Percentiles rank a stretch among this genome's conserved stretches.
phyloP scores from a whole-genome alignment of 768 basidiomycete species.

The Suillus spraguei region DNA sequence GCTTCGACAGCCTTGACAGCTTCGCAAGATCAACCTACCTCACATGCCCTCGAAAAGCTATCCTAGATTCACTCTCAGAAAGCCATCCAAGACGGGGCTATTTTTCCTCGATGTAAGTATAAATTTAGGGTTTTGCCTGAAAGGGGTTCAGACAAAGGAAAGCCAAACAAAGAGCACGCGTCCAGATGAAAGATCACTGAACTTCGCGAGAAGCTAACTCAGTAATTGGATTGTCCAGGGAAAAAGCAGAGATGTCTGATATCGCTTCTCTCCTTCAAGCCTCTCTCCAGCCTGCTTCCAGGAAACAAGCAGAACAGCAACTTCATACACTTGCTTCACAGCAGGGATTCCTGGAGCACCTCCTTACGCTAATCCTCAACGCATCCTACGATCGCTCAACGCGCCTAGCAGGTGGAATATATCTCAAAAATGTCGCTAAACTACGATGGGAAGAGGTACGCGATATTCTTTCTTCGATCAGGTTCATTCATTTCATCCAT shows the following conservation, averaged over 20 bases:
- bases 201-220: not conserved
- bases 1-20: too few relatives aligned
- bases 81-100: too few relatives aligned
- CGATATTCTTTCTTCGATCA: constrained; percentile 9
- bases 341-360: constrained; percentile 75
- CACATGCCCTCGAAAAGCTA: too few relatives aligned
- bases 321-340: constrained; percentile 70
- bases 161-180: constrained; percentile 17
- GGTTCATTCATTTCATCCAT: constrained; percentile 10
- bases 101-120: too few relatives aligned
- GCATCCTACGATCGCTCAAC: constrained; percentile 64
- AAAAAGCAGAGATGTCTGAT: constrained; percentile 53
- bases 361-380: constrained; percentile 79
- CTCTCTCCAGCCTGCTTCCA: constrained; percentile 65
- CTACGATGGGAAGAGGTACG: constrained; percentile 86
- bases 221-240: not conserved
- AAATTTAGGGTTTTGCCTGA: not conserved
- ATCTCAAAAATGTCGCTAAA: constrained; percentile 91
- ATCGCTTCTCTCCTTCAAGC: constrained; percentile 70
- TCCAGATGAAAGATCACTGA: constrained; percentile 5
- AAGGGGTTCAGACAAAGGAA: not conserved
- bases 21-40: too few relatives aligned
- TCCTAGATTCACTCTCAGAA: too few relatives aligned
- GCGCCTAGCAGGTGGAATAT: constrained; percentile 84
- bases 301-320: constrained; percentile 82